Percentiles rank a stretch among this genome's conserved stretches.
These are phyloP conservation scores for Globisporangium uncinulatum DNA, from an alignment of 352 stramenopile species.

Conservation along the genomic window DNA sequence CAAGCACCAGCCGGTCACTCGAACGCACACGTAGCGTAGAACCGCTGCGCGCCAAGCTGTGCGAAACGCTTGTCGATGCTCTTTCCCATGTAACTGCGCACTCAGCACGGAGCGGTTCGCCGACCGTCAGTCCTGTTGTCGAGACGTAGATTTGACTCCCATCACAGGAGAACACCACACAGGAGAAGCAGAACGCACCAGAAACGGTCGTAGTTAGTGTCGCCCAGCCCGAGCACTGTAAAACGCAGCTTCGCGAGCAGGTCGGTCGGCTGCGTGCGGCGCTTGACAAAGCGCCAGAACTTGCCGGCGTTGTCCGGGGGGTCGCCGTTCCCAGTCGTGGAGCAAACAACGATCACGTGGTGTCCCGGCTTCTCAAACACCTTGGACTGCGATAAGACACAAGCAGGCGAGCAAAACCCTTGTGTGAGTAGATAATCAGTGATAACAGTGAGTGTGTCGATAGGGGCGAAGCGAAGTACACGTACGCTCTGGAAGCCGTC, in stretches of 20 bases:
- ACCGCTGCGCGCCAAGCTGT: constrained; percentile 82
- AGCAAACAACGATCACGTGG: constrained; percentile 86
- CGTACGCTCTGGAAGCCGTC: constrained; percentile 71
- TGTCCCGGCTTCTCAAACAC: constrained; percentile 32
- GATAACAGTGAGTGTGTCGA: background rate
- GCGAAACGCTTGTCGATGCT: constrained; percentile 85
- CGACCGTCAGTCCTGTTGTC: background rate
- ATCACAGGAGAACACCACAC: background rate
- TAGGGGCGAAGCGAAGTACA: background rate
- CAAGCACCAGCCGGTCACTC: background rate
- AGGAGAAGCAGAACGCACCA: constrained; percentile 39
- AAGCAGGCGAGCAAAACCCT: background rate
- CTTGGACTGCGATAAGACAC: constrained; percentile 21
- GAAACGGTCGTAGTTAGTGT: constrained; percentile 98
- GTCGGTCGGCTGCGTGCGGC: constrained; percentile 70
- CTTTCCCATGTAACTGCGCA: constrained; percentile 76
- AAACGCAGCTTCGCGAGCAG: constrained; percentile 74
- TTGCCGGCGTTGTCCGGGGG: constrained; percentile 90
- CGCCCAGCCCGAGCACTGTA: constrained; percentile 90
- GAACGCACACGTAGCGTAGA: constrained; percentile 53
- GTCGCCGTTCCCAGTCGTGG: constrained; percentile 95
- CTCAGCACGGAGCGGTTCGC: background rate
- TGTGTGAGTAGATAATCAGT: background rate
- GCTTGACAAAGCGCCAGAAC: constrained; percentile 92
- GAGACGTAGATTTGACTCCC: background rate